phyloP scores from a whole-genome alignment of 2,329 filamentous ascomycete species.

The Alternaria panax region DNA sequence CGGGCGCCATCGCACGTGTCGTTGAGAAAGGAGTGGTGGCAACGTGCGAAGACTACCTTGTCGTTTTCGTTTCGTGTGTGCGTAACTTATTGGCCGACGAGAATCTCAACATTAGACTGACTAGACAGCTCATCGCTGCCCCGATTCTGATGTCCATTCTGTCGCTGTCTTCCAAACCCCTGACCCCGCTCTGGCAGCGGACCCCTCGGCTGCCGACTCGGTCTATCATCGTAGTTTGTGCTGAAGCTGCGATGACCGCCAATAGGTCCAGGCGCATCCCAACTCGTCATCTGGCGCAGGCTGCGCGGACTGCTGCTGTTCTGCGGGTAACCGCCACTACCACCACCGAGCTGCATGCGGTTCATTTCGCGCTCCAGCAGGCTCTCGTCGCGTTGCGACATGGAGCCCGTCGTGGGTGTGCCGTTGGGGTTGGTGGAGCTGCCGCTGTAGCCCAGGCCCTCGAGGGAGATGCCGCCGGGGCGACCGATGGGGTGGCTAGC shows the following conservation, averaged over 20 bases:
- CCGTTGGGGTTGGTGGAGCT: constrained; percentile 71
- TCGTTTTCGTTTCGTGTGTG: constrained; percentile 19
- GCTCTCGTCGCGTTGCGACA: constrained; percentile 63
- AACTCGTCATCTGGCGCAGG: constrained; percentile 67
- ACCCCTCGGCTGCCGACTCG: constrained; percentile 68
- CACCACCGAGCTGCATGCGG: constrained; percentile 63
- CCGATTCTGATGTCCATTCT: constrained; percentile 68
- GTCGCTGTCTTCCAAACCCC: constrained; percentile 63
- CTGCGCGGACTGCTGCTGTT: constrained; percentile 64
- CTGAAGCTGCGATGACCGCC: constrained; percentile 70
- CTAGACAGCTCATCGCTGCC: constrained; percentile 70
- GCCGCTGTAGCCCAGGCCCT: constrained; percentile 57
- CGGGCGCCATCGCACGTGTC: constrained; percentile 34
- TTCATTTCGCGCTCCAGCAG: constrained; percentile 70
- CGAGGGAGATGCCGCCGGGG: constrained; percentile 62
- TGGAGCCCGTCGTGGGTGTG: constrained; percentile 64
- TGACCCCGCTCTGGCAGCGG: constrained; percentile 66
- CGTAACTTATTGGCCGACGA: constrained; percentile 62
- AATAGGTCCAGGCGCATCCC: constrained; percentile 67
- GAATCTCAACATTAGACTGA: constrained; percentile 67
- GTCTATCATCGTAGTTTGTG: constrained; percentile 65
- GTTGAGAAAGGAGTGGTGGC: too few species aligned
- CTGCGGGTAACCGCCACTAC: constrained; percentile 56
- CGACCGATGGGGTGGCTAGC: constrained; percentile 81
- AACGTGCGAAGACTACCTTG: too few species aligned